Base-by-base conservation (phyloP, 1,284 basidiomycete genomes). In the Ustilago tritici region DNA sequence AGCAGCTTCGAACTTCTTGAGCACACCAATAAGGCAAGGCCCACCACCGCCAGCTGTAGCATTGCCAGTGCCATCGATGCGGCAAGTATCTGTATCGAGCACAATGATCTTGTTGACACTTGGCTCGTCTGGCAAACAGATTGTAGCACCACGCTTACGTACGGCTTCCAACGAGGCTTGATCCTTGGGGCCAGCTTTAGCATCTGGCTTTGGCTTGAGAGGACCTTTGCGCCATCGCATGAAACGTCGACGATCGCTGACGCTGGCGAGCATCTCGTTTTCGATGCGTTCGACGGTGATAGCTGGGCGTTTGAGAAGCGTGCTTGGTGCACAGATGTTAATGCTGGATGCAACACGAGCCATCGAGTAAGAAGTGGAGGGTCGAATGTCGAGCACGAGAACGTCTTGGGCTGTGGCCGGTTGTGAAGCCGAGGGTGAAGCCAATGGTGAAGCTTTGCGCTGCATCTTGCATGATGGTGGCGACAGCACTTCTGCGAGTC, bases 301-400 rank as follows among this genome's bases (percentile, higher is more conserved):
- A 19, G 79, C 83, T 0, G 80, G 69, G n/a, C 84, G 78, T 58
- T 82, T 82, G 31, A 99, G 92, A 32, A 98, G 91, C 0, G 95
- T 98, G 4, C 95, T 95, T 0, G 95, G 95, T 5, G 97, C 93
- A 54, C 93, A 94, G 65, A 98, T 90, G 49, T 94, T 94, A 72
- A 97, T 89, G n/a, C 95, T 92, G 49, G 88, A 74, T 11, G 50
- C 53, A 32, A 86, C 63, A 28, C 82, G 79, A 23, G 77, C 77
- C 32, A 61, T 56, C 5, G 62, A 58, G 69, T 78, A 85, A 4
- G 84, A 81, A 2, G 84, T 83, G 19, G 93, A 92, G 1, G 95
- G 91, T 0, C 95, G 91, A 64, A 98, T 92, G 87, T 98, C 95
- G 87, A 98, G 89, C 71, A 97, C 56, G 23, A 82, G 75, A 1